Base-by-base conservation (phyloP, 257 asterid species). In the Cinchona pubescens region DNA sequence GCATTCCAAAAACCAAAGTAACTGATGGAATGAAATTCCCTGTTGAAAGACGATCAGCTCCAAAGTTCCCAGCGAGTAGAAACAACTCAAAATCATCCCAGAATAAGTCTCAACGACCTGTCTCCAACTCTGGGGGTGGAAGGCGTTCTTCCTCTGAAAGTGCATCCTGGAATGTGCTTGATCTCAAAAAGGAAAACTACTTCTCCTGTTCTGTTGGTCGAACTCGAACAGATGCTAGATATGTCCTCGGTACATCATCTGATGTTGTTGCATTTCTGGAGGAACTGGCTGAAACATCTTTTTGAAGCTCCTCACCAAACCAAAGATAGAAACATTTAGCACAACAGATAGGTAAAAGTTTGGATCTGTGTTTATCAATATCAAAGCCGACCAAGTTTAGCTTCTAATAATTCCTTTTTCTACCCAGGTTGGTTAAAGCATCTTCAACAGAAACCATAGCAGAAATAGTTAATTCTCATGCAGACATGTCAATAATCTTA, bases 201-300 rank as follows among this genome's bases (percentile, higher is more conserved):
- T 95, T 90, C 82, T 95, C 99, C 10, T 94, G 97, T 80, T 82
- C 98, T 42, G 98, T 95, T 42, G 96, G 97, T 15, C 84, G 97
- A 38, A 85, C 84, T 35, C 90, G 94, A 2, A 95, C 99, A 9
- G 87, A 79, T 71, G 99, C 99, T 49, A 85, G 99, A 40, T 95
- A 91, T 79, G 83, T 86, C 69, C 93, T 92, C 51, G 78, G 60
- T 75, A 55, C 88, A 19, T 80, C 97, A 1, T 91, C 89, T 43
- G 93, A 95, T 5, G 94, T 91, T 1, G 91, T 92, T 25, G 73
- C 84, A 12, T 88, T 91, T 78, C 82, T 95, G 60, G 88, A 82
- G 83, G 90, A 86, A 56, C 78, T 91, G 83, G 88, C 92, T 23
- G 86, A 75, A 55, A 81, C 87, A 45, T 72, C 87, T 35, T 14